Evolutionary conservation across 139 green algal species (phyloP).

Genomic region (Spirogloea muscicola): DNA sequence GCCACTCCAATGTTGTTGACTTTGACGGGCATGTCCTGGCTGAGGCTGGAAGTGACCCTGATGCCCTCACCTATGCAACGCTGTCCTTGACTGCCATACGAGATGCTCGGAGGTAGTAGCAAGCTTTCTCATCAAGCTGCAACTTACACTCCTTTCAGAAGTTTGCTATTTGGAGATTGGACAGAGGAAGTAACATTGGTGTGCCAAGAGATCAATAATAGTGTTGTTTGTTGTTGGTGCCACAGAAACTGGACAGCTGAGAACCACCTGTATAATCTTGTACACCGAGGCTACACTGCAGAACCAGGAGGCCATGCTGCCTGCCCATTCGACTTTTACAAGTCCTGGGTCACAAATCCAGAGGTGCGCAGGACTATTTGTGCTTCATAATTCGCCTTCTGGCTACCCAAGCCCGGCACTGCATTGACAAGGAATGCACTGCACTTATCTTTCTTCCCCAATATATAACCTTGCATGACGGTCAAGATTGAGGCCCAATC

Average conservation of each 20-base stretch:
- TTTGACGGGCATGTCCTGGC: slow-evolving; percentile 62
- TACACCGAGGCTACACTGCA: slow-evolving; percentile 63
- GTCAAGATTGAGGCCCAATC: neutral
- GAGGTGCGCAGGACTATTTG: slow-evolving; percentile 22
- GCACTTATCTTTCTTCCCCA: neutral
- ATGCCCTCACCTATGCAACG: slow-evolving; percentile 59
- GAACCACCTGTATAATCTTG: slow-evolving; percentile 70
- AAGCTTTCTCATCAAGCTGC: too few species aligned
- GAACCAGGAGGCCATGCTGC: slow-evolving; percentile 51
- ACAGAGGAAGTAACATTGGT: neutral
- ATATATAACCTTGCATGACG: neutral
- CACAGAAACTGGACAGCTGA: slow-evolving; percentile 37
- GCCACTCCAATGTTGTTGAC: slow-evolving; percentile 59
- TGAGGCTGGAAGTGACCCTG: slow-evolving; percentile 53
- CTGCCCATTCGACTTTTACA: slow-evolving; percentile 71
- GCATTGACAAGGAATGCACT: neutral
- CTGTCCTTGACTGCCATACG: slow-evolving; percentile 60
- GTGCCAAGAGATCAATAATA: neutral
- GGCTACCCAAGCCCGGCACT: neutral
- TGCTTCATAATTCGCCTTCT: too few species aligned
- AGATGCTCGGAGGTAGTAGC: slow-evolving; percentile 43
- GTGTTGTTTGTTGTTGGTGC: neutral
- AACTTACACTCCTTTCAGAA: neutral
- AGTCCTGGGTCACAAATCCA: slow-evolving; percentile 55
- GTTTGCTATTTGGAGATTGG: neutral